Evolutionary conservation across 208 protist species (phyloP), one percentile per base, ranked within the genome.

Genomic region (Leptomonas pyrrhocoris): DNA sequence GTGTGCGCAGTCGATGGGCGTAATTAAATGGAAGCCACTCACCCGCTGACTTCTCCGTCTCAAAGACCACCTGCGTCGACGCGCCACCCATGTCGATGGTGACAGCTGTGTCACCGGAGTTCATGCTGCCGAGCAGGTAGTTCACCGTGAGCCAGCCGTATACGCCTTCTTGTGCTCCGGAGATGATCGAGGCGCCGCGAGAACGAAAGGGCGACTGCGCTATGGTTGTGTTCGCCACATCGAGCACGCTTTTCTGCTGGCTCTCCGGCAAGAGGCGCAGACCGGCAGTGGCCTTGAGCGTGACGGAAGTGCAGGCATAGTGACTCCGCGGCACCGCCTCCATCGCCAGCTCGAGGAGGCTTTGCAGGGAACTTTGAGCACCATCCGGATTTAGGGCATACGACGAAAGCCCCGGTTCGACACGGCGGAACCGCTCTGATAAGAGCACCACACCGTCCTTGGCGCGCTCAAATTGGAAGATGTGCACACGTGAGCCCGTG

Each of bases 131-230:
- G 3, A 96, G 64, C 1, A 96, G 66, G 53, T 92, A 94, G 61
- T 94, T 93, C n/a, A 96, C 80, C 8, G 89, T 92, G 7, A 96
- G 65, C 90, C 92, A 96, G 18, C 78, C 84, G 59, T 80, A 90
- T 6, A 89, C 65, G 36, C 85, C 92, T 69, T 96, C 92, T 36
- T 94, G 88, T 8, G 56, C 71, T 11, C 89, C 92, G 25, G 72
- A 68, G 36, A 94, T 89, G 51, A 94, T 74, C 36, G 74, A 65
- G 31, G 77, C 83, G 2, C 73, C 74, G 23, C 80, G 68, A 38
- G 65, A 77, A 42, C 34, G 48, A 57, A 90, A 72, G 42, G 81
- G 63, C n/a, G 64, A 77, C 23, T 27, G 46, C 4, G 40, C 13
- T 15, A 94, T 59, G 1, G 73, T 25, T 31, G 36, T 38, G 16